Evolutionary conservation across 2,329 filamentous ascomycete genomes (phyloP).

Genomic region (Alternaria sp.): DNA sequence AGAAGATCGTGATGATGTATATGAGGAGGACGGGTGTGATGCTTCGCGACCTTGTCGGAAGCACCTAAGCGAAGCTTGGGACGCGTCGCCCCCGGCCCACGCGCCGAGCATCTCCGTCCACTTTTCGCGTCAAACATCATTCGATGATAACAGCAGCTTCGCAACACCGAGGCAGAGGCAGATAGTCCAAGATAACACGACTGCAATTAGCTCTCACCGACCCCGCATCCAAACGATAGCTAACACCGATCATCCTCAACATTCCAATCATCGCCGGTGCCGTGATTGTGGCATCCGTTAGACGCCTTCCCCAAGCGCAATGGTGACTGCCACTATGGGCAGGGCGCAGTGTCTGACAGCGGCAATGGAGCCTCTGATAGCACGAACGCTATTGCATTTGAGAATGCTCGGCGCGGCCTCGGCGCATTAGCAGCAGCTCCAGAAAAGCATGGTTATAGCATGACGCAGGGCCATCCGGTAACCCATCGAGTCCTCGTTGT

Average conservation of each 20-base stretch:
- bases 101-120: background rate
- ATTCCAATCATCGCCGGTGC: background rate
- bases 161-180: background rate
- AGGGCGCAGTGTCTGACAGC: background rate
- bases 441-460: conserved; percentile 15
- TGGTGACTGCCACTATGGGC: background rate
- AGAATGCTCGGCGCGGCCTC: conserved; percentile 8
- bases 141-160: background rate
- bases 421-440: conserved; percentile 5
- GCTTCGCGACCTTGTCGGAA: background rate
- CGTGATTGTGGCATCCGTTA: background rate
- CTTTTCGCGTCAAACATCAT: background rate
- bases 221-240: conserved; percentile 1
- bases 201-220: background rate
- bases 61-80: background rate
- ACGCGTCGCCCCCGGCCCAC: background rate
- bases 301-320: background rate
- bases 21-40: background rate
- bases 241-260: conserved; percentile 1
- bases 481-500: background rate
- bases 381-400: background rate
- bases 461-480: conserved; percentile 11
- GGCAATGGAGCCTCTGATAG: background rate
- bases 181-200: background rate
- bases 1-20: background rate